Evolutionary conservation across 2,329 filamentous ascomycete genomes (phyloP).

Genomic region (Chrysoporthe austroafricana): DNA sequence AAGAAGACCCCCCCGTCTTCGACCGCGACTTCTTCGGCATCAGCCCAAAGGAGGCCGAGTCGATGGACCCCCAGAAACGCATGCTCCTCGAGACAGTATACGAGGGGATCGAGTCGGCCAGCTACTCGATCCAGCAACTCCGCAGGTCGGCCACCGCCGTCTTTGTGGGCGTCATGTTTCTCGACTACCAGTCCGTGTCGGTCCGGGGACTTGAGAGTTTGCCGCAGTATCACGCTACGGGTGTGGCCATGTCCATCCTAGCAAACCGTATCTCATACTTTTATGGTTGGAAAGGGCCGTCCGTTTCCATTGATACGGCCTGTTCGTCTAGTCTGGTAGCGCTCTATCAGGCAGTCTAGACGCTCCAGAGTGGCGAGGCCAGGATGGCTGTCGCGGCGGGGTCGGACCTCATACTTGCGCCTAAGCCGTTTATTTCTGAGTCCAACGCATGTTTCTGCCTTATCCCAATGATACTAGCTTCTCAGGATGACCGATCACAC

Average conservation of each 20-base stretch:
- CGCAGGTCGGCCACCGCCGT: slow-evolving; percentile 42
- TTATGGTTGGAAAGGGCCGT: slow-evolving; percentile 45
- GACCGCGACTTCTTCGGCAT: slow-evolving; percentile 42
- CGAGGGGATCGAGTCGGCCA: slow-evolving; percentile 42
- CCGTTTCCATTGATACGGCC: slow-evolving; percentile 48
- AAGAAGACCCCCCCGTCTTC: slow-evolving; percentile 9
- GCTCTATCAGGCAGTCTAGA: slow-evolving; percentile 43
- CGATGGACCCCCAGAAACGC: slow-evolving; percentile 42
- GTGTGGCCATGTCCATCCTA: slow-evolving; percentile 32
- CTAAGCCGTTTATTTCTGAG: too few species aligned
- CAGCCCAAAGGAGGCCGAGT: slow-evolving; percentile 41
- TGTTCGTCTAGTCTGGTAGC: slow-evolving; percentile 46
- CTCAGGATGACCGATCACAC: not conserved
- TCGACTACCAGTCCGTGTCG: slow-evolving; percentile 41
- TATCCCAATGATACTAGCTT: not conserved
- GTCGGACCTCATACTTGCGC: too few species aligned
- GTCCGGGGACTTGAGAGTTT: slow-evolving; percentile 26
- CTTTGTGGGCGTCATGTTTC: slow-evolving; percentile 42
- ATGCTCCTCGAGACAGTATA: slow-evolving; percentile 42
- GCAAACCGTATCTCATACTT: slow-evolving; percentile 46
- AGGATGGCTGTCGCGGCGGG: slow-evolving; percentile 36
- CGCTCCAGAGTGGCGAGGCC: slow-evolving; percentile 38
- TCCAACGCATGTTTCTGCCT: too few species aligned
- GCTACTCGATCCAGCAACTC: slow-evolving; percentile 38
- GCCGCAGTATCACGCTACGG: not conserved